Percentiles rank a stretch among this genome's conserved stretches.
Evolutionary conservation across 2,329 filamentous ascomycete species (phyloP).

Genomic region (Stachybotrys chlorohalonatus): DNA sequence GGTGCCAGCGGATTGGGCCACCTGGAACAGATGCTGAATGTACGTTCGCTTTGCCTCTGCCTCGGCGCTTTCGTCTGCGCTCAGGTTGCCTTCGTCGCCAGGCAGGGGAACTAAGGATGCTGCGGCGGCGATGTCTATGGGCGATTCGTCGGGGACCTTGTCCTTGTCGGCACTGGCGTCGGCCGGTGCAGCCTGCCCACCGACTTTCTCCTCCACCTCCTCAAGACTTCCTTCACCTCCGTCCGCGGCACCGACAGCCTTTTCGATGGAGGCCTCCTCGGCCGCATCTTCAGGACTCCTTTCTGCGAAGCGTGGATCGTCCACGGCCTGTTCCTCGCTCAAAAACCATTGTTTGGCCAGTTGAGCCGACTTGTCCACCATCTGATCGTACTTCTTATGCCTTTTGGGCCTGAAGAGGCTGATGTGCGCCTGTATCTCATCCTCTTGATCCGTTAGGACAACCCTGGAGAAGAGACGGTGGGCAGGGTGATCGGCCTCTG

Average conservation of each 20-base stretch:
- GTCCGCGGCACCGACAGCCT: slow-evolving; percentile 14
- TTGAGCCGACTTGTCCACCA: slow-evolving; percentile 50
- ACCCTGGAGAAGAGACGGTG: slow-evolving; percentile 37
- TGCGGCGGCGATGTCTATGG: slow-evolving; percentile 43
- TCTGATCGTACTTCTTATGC: slow-evolving; percentile 55
- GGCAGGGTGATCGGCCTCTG: slow-evolving; percentile 35
- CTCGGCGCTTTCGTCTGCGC: slow-evolving; percentile 18
- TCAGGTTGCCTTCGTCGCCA: slow-evolving; percentile 24
- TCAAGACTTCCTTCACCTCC: slow-evolving; percentile 10
- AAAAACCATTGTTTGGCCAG: slow-evolving; percentile 49
- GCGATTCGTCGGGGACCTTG: slow-evolving; percentile 29
- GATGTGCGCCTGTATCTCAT: slow-evolving; percentile 67
- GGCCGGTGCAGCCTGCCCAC: slow-evolving; percentile 7
- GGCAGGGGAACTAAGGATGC: slow-evolving; percentile 40
- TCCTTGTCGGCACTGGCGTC: slow-evolving; percentile 1
- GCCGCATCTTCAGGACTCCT: slow-evolving; percentile 24
- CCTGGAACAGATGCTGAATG: slow-evolving; percentile 37
- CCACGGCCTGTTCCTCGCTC: slow-evolving; percentile 32
- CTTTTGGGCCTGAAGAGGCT: slow-evolving; percentile 53
- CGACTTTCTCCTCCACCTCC: slow-evolving; percentile 8
- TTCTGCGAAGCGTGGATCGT: slow-evolving; percentile 35
- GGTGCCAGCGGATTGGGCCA: slow-evolving; percentile 39
- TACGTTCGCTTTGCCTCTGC: slow-evolving; percentile 31
- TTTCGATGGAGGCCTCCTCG: slow-evolving; percentile 18
- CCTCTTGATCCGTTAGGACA: slow-evolving; percentile 55